Evolutionary conservation across 495 filamentous ascomycete genomes (phyloP), one percentile per base, ranked within the genome.

Genomic region (Neurospora hispaniola): DNA sequence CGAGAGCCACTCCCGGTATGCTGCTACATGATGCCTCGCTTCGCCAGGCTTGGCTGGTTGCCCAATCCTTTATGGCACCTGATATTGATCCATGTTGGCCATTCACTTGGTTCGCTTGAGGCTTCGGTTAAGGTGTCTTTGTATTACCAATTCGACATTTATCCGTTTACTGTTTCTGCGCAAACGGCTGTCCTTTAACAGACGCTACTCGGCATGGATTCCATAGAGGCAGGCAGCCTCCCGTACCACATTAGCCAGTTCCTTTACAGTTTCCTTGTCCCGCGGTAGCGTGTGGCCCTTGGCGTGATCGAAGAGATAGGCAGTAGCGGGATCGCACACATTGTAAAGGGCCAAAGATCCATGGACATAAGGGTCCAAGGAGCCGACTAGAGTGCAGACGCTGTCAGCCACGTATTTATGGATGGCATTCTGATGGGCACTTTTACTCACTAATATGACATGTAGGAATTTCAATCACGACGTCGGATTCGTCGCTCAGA

Each of bases 271-370:
- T 44, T 83, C 78, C 71, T 83, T 82, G 54, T 85, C 84, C 71
- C 88, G 81, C 0, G 87, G 87, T 14, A 88, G 78, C 4, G 84
- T 85, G 79, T 89, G 87, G 0, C 88, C 88, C 70, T 86, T 86
- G 6, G 85, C 88, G 72, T 89, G 87, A 71, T 90, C 88, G 71
- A 89, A 89, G 4, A 89, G 79, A 73, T 85, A 83, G 1, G 88
- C 86, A 1, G 76, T 85, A 44, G 89, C 87, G 0, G 84, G 83
- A 43, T 89, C 85, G 74, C 88, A 90, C 8, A 88, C 79, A 70
- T 89, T 89, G 78, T 87, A 89, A 8, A 90, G 83, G 31, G 86
- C 86, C 80, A 90, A 79, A 5, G 85, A 84, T 0, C 84, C 86
- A 69, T 87, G 82, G 5, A 89, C 80, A 62, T 88, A 89, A 0